phyloP scores from a whole-genome alignment of 495 filamentous ascomycete genomes.

The Aspergillus cristatus region DNA sequence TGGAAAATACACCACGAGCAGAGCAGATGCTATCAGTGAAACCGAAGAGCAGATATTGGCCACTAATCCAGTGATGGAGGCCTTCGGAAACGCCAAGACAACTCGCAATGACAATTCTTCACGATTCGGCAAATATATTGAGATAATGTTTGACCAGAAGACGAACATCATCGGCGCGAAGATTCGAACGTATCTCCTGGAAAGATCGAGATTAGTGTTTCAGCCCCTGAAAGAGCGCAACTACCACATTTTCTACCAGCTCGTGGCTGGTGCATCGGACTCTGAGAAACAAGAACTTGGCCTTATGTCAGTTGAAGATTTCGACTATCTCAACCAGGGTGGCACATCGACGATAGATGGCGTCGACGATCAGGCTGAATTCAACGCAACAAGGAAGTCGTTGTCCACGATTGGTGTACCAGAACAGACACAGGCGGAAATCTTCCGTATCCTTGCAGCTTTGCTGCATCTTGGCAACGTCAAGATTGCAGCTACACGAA shows the following conservation, averaged over 20 bases:
- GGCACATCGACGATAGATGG: slow-evolving; percentile 84
- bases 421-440: slow-evolving; percentile 62
- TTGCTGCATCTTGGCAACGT: slow-evolving; percentile 93
- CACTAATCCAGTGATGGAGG: slow-evolving; percentile 99
- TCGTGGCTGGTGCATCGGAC: slow-evolving; percentile 89
- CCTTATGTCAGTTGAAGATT: slow-evolving; percentile 76
- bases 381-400: slow-evolving; percentile 76
- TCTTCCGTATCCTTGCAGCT: slow-evolving; percentile 87
- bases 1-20: slow-evolving; percentile 65
- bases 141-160: slow-evolving; percentile 95
- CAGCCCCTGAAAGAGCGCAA: slow-evolving; percentile 96
- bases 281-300: slow-evolving; percentile 68
- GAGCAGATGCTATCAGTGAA: slow-evolving; percentile 86
- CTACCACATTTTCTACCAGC: slow-evolving; percentile 98
- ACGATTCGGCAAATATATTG: slow-evolving; percentile 98
- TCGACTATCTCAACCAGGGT: slow-evolving; percentile 94
- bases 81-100: slow-evolving; percentile 98
- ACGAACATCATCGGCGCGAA: slow-evolving; percentile 97
- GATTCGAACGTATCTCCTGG: slow-evolving; percentile 90
- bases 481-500: slow-evolving; percentile 83
- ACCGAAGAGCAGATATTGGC: slow-evolving; percentile 97
- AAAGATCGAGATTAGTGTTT: slow-evolving; percentile 95
- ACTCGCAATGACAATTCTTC: slow-evolving; percentile 99
- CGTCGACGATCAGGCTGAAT: slow-evolving; percentile 93
- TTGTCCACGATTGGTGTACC: slow-evolving; percentile 81